These are phyloP conservation scores for Arabis alpina DNA, from an alignment of 345 rosid species.

Conservation along the genomic window DNA sequence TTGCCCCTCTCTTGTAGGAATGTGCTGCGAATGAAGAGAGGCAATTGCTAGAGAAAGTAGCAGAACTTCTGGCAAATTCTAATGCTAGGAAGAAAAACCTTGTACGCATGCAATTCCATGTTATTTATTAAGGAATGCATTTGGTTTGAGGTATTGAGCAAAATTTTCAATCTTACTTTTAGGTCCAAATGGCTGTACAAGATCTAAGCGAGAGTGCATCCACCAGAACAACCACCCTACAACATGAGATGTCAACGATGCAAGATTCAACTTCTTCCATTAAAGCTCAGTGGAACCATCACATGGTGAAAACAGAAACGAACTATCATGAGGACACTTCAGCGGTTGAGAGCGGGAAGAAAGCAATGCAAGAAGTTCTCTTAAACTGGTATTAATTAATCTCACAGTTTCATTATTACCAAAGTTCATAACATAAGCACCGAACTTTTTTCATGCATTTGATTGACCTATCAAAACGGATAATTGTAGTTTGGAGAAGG, in stretches of 20 bases:
- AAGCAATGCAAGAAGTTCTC: constrained; percentile 77
- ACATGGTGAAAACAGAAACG: constrained; percentile 84
- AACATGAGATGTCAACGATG: constrained; percentile 93
- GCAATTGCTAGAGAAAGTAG: constrained; percentile 86
- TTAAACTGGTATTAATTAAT: constrained; percentile 63
- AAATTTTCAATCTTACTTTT: constrained; percentile 2
- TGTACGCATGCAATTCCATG: constrained; percentile 45
- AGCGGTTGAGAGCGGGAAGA: constrained; percentile 79
- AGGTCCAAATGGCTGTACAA: constrained; percentile 92
- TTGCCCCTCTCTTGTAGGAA: constrained; percentile 53
- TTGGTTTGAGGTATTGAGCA: constrained; percentile 15
- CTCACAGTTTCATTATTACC: constrained; percentile 9
- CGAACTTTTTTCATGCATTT: background rate
- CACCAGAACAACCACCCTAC: constrained; percentile 71
- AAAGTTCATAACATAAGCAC: constrained; percentile 13
- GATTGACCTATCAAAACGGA: constrained; percentile 34
- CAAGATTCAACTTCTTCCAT: constrained; percentile 75
- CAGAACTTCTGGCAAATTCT: constrained; percentile 81
- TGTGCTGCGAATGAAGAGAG: constrained; percentile 89
- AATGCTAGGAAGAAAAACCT: constrained; percentile 88
- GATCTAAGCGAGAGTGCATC: constrained; percentile 81
- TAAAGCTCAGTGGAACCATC: constrained; percentile 76
- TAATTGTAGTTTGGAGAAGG: constrained; percentile 69
- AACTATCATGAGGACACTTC: constrained; percentile 67
- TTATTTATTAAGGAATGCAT: constrained; percentile 1